Conservation (phyloP, 441 rosid species). For the Pelargonium citronellum region DNA sequence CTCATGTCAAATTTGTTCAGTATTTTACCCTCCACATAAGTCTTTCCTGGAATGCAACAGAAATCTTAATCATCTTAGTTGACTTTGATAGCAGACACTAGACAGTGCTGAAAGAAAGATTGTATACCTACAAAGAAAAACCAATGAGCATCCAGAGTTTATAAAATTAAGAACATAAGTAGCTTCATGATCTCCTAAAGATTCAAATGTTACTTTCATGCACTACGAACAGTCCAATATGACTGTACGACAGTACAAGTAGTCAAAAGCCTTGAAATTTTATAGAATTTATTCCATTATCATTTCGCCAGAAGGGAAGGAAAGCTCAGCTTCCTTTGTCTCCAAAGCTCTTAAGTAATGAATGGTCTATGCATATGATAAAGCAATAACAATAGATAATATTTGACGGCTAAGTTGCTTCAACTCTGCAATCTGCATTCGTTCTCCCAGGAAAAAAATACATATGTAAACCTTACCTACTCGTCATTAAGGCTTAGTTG, state of each 20-base stretch:
- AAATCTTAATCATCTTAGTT: constrained; percentile 12
- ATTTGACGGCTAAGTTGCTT: not conserved
- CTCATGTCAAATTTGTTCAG: constrained; percentile 60
- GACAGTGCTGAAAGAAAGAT: constrained; percentile 5
- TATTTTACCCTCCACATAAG: constrained; percentile 47
- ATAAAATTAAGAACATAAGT: not conserved
- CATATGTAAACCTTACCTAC: not conserved
- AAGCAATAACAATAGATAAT: not conserved
- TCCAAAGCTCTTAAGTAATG: not conserved
- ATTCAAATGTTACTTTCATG: not conserved
- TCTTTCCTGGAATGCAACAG: constrained; percentile 32
- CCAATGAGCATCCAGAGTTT: constrained; percentile 12
- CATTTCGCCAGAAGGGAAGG: not conserved
- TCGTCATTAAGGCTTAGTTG: not conserved
- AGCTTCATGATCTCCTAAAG: not conserved
- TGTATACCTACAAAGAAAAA: constrained; percentile 11
- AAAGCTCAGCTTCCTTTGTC: constrained; percentile 1
- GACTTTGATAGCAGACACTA: constrained; percentile 8
- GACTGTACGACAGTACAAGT: not conserved
- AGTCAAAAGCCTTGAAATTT: not conserved
- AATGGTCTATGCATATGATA: not conserved
- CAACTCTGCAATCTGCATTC: not conserved
- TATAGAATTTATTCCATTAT: not conserved
- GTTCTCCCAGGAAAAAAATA: not conserved
- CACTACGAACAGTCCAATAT: not conserved